These are phyloP conservation scores for Globisporangium alternatum DNA, from an alignment of 352 stramenopile species.

Conservation along the genomic window DNA sequence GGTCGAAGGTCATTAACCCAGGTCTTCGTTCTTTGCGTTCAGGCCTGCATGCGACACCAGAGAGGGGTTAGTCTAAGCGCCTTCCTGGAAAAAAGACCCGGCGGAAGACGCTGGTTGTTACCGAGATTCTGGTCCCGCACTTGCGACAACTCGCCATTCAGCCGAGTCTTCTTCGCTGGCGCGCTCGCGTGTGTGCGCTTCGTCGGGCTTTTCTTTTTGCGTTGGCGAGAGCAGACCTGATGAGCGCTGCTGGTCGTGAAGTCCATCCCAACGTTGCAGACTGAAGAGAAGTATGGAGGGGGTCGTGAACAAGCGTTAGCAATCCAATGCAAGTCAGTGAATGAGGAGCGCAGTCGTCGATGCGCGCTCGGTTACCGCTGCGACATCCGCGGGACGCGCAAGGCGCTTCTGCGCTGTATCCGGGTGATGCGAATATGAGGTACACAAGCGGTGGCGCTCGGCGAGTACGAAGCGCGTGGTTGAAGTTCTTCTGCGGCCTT, in stretches of 20 bases:
- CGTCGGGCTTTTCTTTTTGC: not conserved
- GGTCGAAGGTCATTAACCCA: not conserved
- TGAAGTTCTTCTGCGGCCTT: not conserved
- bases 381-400: not conserved
- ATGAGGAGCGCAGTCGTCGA: not conserved
- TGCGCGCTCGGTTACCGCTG: not conserved
- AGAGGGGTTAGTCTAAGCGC: not conserved
- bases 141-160: not conserved
- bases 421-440: not conserved
- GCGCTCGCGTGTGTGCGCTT: not conserved
- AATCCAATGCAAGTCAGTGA: not conserved
- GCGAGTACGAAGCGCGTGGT: not conserved
- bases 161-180: not conserved
- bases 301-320: not conserved
- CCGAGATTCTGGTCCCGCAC: not conserved
- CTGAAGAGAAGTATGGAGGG: not conserved
- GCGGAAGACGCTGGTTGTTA: too few relatives aligned
- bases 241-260: not conserved
- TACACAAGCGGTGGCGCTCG: not conserved
- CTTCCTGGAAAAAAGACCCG: not conserved
- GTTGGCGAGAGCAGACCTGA: too few relatives aligned
- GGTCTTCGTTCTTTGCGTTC: not conserved
- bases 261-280: not conserved
- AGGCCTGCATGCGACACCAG: not conserved
- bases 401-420: not conserved